Evolutionary conservation across 805 yeast genomes (phyloP).

Genomic region (Nakazawaea molendinolei): DNA sequence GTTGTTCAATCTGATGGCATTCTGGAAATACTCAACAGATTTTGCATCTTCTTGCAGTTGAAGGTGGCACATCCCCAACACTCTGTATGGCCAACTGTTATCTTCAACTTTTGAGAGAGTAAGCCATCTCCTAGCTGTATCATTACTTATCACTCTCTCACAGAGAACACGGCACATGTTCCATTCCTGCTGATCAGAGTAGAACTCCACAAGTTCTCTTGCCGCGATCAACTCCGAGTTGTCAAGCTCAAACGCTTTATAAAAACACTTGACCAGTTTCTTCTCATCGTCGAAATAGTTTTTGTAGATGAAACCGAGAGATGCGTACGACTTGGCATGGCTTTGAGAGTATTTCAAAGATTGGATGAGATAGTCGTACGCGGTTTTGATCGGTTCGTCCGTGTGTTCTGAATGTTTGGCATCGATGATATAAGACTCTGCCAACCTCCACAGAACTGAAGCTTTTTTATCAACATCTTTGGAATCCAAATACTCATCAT

Average conservation of each 20-base stretch:
- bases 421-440: slow-evolving; percentile 49
- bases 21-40: slow-evolving; percentile 87
- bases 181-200: slow-evolving; percentile 72
- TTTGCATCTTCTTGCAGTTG: slow-evolving; percentile 65
- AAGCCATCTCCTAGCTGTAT: slow-evolving; percentile 45
- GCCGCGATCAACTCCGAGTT: slow-evolving; percentile 73
- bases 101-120: slow-evolving; percentile 23
- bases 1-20: slow-evolving; percentile 65
- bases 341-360: slow-evolving; percentile 59
- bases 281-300: slow-evolving; percentile 48
- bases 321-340: slow-evolving; percentile 75
- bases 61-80: slow-evolving; percentile 71
- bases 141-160: slow-evolving; percentile 56
- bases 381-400: slow-evolving; percentile 30
- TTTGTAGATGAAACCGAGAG: slow-evolving; percentile 70
- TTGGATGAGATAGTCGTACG: slow-evolving; percentile 52
- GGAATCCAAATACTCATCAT: slow-evolving; percentile 38
- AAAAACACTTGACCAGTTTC: slow-evolving; percentile 80
- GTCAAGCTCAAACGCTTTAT: slow-evolving; percentile 85
- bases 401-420: slow-evolving; percentile 16
- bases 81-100: slow-evolving; percentile 82
- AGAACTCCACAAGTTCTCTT: slow-evolving; percentile 59
- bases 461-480: slow-evolving; percentile 54
- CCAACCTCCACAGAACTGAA: slow-evolving; percentile 62
- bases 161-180: slow-evolving; percentile 73